Base-by-base conservation (phyloP, 257 asterid species). In the Przewalskia tangutica region DNA sequence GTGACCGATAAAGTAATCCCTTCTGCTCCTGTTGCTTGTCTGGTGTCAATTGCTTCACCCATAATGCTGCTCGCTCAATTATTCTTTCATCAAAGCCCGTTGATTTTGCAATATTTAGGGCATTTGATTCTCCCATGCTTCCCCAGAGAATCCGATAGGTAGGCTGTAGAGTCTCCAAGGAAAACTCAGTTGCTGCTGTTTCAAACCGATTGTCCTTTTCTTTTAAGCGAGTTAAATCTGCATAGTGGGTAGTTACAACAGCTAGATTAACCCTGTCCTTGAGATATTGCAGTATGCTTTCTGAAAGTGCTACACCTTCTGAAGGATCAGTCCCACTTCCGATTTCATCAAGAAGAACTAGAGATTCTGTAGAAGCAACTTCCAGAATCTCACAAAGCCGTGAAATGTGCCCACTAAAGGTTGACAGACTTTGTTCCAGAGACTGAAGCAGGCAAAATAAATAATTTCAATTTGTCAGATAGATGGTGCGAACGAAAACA, bases 241-340 rank as follows among this genome's bases (percentile, higher is more conserved):
- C 94, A 78, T 94, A 96, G 82, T 96, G 98, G 82, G 98, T 96
- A 59, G 99, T 96, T 77, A 93, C 97, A 82, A 96, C 94, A 81
- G 97, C 97, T 90, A 96, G 88, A 65, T 89, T 90, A 80, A 94
- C 97, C 84, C 94, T 88, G 80, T 91, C 92, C 88, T 94, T 93
- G 84, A 94, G 94, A 87, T 92, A 91, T 40, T 88, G 92, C 93
- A 96, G 85, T 82, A 96, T 87, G 92, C 98, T 92, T 65, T 96
- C 85, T 55, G 99, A 92, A 64, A 94, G 95, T 82, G 97, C 97
- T 84, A 93, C 93, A 9, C 99, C 99, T 89, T 96, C 99, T 9
- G 99, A 93, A 84, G 99, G 98, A 89, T 94, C 99, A 17, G 99
- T 96, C 79, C 99, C 98, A 83, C 99, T 88, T 81, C 99, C 99